Evolutionary conservation across 1,139 yeast species (phyloP), one percentile per base, ranked within the genome.

Genomic region (Scheffersomyces lignicola): DNA sequence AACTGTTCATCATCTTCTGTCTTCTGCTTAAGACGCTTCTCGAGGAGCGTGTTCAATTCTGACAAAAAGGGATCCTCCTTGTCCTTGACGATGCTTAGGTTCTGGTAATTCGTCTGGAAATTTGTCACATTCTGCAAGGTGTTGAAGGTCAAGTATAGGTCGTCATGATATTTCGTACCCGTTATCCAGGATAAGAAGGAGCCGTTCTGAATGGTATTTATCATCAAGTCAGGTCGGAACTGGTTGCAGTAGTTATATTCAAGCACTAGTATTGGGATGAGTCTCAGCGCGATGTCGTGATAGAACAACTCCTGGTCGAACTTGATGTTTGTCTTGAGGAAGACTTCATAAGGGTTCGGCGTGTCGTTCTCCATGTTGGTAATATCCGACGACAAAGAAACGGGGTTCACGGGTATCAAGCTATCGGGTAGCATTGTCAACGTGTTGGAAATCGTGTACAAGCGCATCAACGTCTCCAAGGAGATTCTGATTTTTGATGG

Each of bases 101-200:
- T 16, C 6, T 26, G 5, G 11, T 7, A 26, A 26, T 26, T 26
- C 4, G 10, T 36, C 6, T 29, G 29, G 13, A 57, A 44, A 25
- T 45, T 45, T 7, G 65, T 57, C 10, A 55, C 41, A 13, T 39
- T 21, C 3, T 38, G 44, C 6, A 43, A 41, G 1, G 65, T 55
- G 27, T 56, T 47, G 24, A 49, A 57, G 7, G 40, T 44, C 13
- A 54, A 35, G 40, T 63, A 63, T 26, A 51, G 42, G 28, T 56
- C 56, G 13, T 54, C 48, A 18, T 57, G 51, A 27, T 61, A 54
- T 17, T 51, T 43, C 36, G 60, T 63, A 0, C 61, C 62, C 1
- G 71, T 64, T 31, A 69, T 44, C 75, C 75, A 69, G 32, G 58
- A 59, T 36, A 68, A 53, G 32, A 69, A 64, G 2, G 73, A 65